Evolutionary conservation across 1,139 yeast species (phyloP).

Genomic region (Sugiyamaella novakii): DNA sequence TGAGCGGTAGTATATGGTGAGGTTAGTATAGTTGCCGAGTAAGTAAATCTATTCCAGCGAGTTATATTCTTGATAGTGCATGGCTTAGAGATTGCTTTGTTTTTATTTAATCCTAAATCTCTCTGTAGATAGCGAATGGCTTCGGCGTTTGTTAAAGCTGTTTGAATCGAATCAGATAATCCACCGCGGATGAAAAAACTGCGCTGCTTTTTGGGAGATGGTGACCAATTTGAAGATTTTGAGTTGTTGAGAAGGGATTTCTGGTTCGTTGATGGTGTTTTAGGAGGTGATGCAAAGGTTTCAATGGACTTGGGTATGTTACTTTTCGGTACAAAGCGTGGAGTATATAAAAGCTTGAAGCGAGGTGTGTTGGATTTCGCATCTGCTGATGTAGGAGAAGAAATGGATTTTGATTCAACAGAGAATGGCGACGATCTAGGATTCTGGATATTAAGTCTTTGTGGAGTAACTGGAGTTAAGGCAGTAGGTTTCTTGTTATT

Average conservation of each 20-base stretch:
- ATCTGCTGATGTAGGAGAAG: neutral
- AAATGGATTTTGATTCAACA: neutral
- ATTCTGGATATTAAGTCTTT: neutral
- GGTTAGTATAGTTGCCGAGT: too few relatives aligned
- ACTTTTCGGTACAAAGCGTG: neutral
- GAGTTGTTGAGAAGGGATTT: conserved; percentile 1
- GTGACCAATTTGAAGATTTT: conserved; percentile 19
- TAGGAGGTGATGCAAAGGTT: neutral
- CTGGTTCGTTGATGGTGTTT: conserved; percentile 3
- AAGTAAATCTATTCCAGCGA: conserved; percentile 17
- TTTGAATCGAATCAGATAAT: conserved; percentile 21
- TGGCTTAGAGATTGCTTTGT: neutral
- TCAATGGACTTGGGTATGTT: neutral
- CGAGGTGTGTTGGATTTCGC: conserved; percentile 3
- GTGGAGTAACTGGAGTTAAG: conserved; percentile 4
- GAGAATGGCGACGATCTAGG: neutral
- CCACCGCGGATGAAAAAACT: conserved; percentile 20
- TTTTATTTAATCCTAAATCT: conserved; percentile 13
- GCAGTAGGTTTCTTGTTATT: neutral
- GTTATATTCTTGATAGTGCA: neutral
- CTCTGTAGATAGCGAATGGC: conserved; percentile 9
- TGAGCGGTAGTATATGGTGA: neutral
- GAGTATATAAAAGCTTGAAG: neutral
- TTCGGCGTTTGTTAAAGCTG: conserved; percentile 18
- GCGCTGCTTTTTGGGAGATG: conserved; percentile 23